Evolutionary conservation across 164 flowering plant species (phyloP).

Genomic region (Magnolia sinica): DNA sequence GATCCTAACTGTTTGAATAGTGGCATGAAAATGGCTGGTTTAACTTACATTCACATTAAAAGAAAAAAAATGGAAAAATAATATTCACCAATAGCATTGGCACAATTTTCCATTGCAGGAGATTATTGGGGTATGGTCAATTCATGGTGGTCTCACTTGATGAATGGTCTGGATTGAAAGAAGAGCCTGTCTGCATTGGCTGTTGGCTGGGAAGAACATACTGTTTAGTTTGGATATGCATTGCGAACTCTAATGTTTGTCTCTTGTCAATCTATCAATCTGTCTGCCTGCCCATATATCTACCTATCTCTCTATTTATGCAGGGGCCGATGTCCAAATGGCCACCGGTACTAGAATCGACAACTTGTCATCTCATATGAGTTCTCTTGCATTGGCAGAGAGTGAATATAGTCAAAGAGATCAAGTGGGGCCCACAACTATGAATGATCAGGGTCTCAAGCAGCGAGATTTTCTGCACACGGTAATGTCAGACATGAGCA

Average conservation of each 20-base stretch:
- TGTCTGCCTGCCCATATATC: slow-evolving; percentile 19
- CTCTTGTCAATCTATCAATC: slow-evolving; percentile 20
- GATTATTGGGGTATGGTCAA: too few species aligned
- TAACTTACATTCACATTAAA: too few species aligned
- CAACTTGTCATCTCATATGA: slow-evolving; percentile 60
- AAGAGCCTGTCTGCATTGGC: not conserved
- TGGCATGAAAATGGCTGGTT: too few species aligned
- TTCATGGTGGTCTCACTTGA: not conserved
- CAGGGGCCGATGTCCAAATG: slow-evolving; percentile 66
- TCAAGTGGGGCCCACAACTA: slow-evolving; percentile 36
- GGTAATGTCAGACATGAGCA: slow-evolving; percentile 30
- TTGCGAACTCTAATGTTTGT: not conserved
- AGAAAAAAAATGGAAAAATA: too few species aligned
- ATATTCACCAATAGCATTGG: too few species aligned
- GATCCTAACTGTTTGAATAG: too few species aligned
- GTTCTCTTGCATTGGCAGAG: slow-evolving; percentile 86
- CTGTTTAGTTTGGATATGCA: not conserved
- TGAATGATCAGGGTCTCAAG: slow-evolving; percentile 34
- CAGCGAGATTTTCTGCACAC: slow-evolving; percentile 27
- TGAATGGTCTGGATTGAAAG: not conserved
- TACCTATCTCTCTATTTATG: slow-evolving; percentile 29
- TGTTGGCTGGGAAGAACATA: not conserved
- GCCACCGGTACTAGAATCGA: slow-evolving; percentile 46
- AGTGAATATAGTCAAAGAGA: slow-evolving; percentile 49
- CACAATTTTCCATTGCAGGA: too few species aligned